Conservation (phyloP, 23 red algal genomes). For the Gracilaria domingensis region DNA sequence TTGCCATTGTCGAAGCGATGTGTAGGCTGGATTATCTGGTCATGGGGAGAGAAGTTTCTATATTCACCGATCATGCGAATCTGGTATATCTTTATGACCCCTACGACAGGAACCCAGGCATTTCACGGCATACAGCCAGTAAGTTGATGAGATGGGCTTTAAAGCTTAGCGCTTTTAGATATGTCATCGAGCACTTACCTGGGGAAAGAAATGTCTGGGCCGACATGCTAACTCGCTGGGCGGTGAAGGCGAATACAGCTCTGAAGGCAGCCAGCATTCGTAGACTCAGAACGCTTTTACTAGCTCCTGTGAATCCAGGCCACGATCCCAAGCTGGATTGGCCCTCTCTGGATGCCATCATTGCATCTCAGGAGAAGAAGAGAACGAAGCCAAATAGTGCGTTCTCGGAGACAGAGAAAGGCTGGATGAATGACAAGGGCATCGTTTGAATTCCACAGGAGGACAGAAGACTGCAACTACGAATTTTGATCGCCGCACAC, state of each 20-base stretch:
- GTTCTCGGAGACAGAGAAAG: not conserved
- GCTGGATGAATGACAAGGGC: too few relatives aligned
- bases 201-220: conserved; percentile 41
- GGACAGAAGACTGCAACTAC: conserved; percentile 3
- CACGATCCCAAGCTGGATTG: not conserved
- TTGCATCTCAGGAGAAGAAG: not conserved
- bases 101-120: not conserved
- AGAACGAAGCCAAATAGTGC: not conserved
- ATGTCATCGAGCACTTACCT: conserved; percentile 6
- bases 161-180: too few relatives aligned
- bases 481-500: conserved; percentile 35
- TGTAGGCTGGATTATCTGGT: too few relatives aligned
- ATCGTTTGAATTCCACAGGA: too few relatives aligned
- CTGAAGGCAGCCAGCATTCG: not conserved
- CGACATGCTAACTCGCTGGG: conserved; percentile 46
- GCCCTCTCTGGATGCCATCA: conserved; percentile 1
- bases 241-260: not conserved
- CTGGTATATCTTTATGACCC: not conserved
- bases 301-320: not conserved
- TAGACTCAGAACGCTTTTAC: not conserved
- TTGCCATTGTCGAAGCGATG: too few relatives aligned
- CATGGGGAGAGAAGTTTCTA: too few relatives aligned
- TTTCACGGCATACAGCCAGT: not conserved
- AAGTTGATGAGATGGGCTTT: conserved; percentile 22
- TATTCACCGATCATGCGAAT: too few relatives aligned